Conservation (phyloP, 2,329 filamentous ascomycete genomes). For the Magnaporthiopsis poae region DNA sequence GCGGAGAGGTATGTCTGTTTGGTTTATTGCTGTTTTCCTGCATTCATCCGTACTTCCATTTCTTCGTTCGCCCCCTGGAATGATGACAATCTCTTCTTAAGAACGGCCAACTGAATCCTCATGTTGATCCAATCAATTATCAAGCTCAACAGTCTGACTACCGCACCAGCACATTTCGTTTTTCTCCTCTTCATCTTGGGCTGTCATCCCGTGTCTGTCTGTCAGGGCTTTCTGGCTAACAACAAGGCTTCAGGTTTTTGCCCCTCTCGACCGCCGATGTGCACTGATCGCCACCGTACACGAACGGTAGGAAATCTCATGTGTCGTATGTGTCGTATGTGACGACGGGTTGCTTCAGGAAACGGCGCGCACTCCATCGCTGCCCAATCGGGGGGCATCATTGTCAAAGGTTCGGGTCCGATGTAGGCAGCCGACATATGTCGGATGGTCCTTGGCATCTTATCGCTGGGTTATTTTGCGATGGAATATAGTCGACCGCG, state of each 20-base stretch:
- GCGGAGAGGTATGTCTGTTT: not conserved
- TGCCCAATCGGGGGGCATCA: not conserved
- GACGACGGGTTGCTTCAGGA: not conserved
- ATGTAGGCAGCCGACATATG: not conserved
- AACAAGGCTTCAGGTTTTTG: not conserved
- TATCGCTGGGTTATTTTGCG: too few species aligned
- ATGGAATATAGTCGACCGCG: too few species aligned
- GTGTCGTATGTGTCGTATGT: not conserved
- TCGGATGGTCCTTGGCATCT: not conserved
- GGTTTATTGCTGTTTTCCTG: not conserved
- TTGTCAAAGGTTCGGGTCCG: not conserved
- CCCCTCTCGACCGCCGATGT: not conserved
- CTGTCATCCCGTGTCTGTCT: not conserved
- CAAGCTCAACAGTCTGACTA: conserved; percentile 42
- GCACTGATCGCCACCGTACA: too few species aligned
- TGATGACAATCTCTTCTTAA: conserved; percentile 16
- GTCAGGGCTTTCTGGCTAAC: not conserved
- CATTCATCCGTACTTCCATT: not conserved
- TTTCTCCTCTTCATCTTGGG: not conserved
- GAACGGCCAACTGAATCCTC: conserved; percentile 18
- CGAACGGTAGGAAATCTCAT: not conserved
- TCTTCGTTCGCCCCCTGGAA: conserved; percentile 2
- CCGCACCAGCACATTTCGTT: not conserved
- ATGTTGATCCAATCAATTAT: conserved; percentile 29
- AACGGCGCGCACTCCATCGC: not conserved